These are phyloP conservation scores for Diutina pseudorugosa DNA, from an alignment of 1,139 yeast genomes.

Conservation along the genomic window DNA sequence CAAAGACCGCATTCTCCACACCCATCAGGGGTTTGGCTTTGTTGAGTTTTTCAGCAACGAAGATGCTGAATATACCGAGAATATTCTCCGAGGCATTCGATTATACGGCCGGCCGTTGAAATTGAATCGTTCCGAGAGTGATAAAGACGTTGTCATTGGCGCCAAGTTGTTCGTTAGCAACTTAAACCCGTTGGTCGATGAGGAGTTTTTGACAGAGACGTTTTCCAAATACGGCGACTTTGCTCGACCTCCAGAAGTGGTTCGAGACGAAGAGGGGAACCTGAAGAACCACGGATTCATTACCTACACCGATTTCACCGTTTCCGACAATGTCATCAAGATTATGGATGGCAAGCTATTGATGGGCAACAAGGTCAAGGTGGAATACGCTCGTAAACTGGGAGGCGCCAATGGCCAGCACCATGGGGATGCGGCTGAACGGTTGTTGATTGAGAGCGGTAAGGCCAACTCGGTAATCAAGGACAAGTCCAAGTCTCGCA, in stretches of 20 bases:
- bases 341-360: conserved; percentile 59
- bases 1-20: conserved; percentile 56
- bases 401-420: conserved; percentile 32
- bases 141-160: conserved; percentile 29
- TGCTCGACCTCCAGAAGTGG: conserved; percentile 37
- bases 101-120: conserved; percentile 55
- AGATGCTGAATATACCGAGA: conserved; percentile 64
- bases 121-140: conserved; percentile 38
- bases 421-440: conserved; percentile 76
- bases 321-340: conserved; percentile 62
- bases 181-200: conserved; percentile 60
- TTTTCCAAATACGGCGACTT: conserved; percentile 64
- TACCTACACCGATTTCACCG: conserved; percentile 47
- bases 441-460: conserved; percentile 64
- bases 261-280: conserved; percentile 37
- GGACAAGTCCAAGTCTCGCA: not conserved
- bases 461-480: conserved; percentile 14
- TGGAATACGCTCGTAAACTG: conserved; percentile 63
- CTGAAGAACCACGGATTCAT: conserved; percentile 57
- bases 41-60: conserved; percentile 49
- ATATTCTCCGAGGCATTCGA: conserved; percentile 48
- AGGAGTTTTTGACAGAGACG: conserved; percentile 41
- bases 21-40: conserved; percentile 84
- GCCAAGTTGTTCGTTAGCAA: conserved; percentile 70
- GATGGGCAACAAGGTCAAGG: conserved; percentile 49